Evolutionary conservation across 1,139 yeast genomes (phyloP).

Genomic region (Saccharomyces hybrid): DNA sequence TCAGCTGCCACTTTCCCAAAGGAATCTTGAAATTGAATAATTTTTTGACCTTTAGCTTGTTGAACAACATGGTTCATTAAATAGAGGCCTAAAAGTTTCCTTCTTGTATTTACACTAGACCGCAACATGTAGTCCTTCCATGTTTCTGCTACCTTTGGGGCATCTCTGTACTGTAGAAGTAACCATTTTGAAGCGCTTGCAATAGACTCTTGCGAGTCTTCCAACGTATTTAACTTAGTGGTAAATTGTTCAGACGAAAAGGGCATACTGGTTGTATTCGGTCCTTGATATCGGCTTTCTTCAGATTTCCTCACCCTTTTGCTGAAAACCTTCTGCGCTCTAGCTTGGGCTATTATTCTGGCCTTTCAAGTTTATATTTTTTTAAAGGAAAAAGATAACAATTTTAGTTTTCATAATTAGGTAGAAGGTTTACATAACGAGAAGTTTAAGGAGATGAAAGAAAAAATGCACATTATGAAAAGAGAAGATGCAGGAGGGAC

Average conservation of each 20-base stretch:
- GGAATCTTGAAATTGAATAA: slow-evolving; percentile 51
- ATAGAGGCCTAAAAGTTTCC: slow-evolving; percentile 58
- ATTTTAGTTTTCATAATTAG: not conserved
- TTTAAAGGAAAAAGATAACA: not conserved
- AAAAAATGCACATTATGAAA: not conserved
- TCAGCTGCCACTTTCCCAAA: slow-evolving; percentile 46
- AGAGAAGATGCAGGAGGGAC: not conserved
- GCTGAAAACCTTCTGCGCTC: not conserved
- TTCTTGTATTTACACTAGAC: slow-evolving; percentile 34
- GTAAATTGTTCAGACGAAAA: slow-evolving; percentile 41
- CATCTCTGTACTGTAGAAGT: slow-evolving; percentile 65
- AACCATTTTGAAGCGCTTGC: slow-evolving; percentile 85
- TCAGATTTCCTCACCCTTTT: not conserved
- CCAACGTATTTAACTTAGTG: slow-evolving; percentile 52
- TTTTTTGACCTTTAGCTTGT: slow-evolving; percentile 62
- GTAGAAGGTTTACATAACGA: not conserved
- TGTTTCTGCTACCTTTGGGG: slow-evolving; percentile 48
- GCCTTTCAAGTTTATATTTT: not conserved
- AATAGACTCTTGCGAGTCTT: slow-evolving; percentile 82
- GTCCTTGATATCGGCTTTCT: not conserved
- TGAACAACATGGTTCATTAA: slow-evolving; percentile 81
- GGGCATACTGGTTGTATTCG: slow-evolving; percentile 2
- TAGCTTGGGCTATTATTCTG: not conserved
- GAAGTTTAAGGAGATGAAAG: not conserved
- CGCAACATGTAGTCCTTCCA: slow-evolving; percentile 44